Evolutionary conservation across 2,329 filamentous ascomycete species (phyloP).

Genomic region (Diplodia seriata): DNA sequence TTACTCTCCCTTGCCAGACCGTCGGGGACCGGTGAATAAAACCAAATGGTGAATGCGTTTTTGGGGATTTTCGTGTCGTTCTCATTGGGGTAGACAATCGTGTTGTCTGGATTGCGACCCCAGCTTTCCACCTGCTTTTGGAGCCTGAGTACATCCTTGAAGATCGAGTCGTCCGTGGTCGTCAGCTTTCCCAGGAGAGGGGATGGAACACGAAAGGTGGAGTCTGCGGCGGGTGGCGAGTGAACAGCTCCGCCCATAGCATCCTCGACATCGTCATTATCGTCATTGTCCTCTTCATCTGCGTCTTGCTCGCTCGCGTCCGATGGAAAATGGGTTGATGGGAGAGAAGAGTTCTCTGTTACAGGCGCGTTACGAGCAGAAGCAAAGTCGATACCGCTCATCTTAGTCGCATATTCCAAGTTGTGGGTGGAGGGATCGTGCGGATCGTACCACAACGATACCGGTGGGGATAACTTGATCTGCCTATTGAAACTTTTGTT

Average conservation of each 20-base stretch:
- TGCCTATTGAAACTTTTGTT: slow-evolving; percentile 48
- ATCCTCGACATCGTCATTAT: neutral
- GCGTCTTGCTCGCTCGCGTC: slow-evolving; percentile 21
- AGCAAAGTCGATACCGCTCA: slow-evolving; percentile 55
- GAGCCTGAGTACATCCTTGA: slow-evolving; percentile 65
- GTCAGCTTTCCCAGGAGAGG: slow-evolving; percentile 68
- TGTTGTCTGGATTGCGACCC: slow-evolving; percentile 75
- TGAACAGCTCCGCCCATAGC: slow-evolving; percentile 14
- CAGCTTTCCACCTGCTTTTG: slow-evolving; percentile 74
- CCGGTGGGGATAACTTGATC: slow-evolving; percentile 53
- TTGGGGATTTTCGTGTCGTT: slow-evolving; percentile 79
- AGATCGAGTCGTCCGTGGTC: slow-evolving; percentile 69
- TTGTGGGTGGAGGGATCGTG: slow-evolving; percentile 54
- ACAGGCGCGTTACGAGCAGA: slow-evolving; percentile 36
- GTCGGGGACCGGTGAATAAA: slow-evolving; percentile 74
- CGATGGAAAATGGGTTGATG: slow-evolving; percentile 20
- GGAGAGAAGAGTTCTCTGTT: slow-evolving; percentile 11
- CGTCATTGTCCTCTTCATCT: slow-evolving; percentile 19
- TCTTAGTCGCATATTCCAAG: slow-evolving; percentile 53
- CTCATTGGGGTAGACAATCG: slow-evolving; percentile 67
- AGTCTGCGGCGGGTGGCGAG: slow-evolving; percentile 5
- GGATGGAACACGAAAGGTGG: slow-evolving; percentile 47
- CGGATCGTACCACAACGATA: slow-evolving; percentile 55
- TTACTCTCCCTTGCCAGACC: slow-evolving; percentile 56
- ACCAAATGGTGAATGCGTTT: slow-evolving; percentile 77